Evolutionary conservation across 805 yeast species (phyloP).

Genomic region (Henningerozyma blattae): DNA sequence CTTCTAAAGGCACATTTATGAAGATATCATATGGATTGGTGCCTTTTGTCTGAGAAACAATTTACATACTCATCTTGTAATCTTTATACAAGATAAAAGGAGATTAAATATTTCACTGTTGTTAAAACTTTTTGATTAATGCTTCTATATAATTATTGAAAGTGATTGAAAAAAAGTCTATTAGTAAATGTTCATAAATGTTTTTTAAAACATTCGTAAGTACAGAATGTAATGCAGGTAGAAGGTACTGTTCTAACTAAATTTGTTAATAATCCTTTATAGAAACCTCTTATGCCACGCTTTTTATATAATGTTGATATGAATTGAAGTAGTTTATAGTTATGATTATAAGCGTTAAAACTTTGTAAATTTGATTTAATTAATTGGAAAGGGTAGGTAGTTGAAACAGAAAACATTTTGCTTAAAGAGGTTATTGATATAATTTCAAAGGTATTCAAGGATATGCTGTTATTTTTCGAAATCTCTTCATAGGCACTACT

Average conservation of each 20-base stretch:
- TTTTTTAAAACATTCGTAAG: conserved; percentile 54
- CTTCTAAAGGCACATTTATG: no score
- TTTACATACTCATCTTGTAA: no score
- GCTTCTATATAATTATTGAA: no score
- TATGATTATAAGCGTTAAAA: conserved; percentile 20
- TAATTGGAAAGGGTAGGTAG: conserved; percentile 78
- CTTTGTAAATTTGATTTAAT: conserved; percentile 65
- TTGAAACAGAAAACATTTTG: conserved; percentile 53
- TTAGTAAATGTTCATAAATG: no score
- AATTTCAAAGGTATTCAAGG: conserved; percentile 40
- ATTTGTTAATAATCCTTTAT: conserved; percentile 74
- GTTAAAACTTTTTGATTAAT: no score
- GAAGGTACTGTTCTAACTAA: conserved; percentile 80
- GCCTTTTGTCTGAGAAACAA: no score
- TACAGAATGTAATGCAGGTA: conserved; percentile 79
- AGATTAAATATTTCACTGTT: no score
- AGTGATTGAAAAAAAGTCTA: no score
- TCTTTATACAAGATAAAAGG: no score
- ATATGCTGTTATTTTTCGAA: conserved; percentile 10
- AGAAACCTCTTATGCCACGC: conserved; percentile 61
- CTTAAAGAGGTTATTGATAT: conserved; percentile 55
- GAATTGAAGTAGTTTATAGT: conserved; percentile 3
- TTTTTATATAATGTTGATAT: conserved; percentile 25
- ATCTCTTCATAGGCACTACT: conserved; percentile 3
- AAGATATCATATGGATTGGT: no score